These are phyloP conservation scores for Pseudodiploospora longispora DNA, from an alignment of 2,329 filamentous ascomycete genomes.

Conservation along the genomic window DNA sequence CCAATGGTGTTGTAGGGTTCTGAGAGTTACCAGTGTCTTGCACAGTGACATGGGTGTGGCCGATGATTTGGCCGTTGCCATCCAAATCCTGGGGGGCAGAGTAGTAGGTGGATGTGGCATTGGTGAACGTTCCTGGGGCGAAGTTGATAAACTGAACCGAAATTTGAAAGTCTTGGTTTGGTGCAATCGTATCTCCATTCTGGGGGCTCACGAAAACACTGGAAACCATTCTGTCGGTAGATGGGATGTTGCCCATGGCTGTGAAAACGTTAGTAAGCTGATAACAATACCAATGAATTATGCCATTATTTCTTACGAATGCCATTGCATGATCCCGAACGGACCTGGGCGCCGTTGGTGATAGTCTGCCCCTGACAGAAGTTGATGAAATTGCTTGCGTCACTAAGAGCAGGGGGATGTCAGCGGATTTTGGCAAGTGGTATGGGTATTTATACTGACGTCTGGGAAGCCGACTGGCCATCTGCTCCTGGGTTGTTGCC, in stretches of 20 bases:
- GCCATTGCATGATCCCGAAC: constrained; percentile 55
- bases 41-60: constrained; percentile 52
- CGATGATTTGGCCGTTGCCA: constrained; percentile 41
- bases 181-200: constrained; percentile 39
- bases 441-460: constrained; percentile 31
- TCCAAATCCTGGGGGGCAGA: constrained; percentile 48
- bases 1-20: constrained; percentile 43
- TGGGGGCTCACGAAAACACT: constrained; percentile 45
- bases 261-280: background rate
- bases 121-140: constrained; percentile 51
- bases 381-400: constrained; percentile 55
- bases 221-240: constrained; percentile 48
- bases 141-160: constrained; percentile 46
- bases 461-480: constrained; percentile 44
- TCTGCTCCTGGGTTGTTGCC: constrained; percentile 36
- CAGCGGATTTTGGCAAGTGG: background rate
- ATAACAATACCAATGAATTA: background rate
- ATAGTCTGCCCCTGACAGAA: constrained; percentile 46
- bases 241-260: constrained; percentile 55
- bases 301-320: constrained; percentile 39
- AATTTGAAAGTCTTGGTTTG: constrained; percentile 44
- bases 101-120: constrained; percentile 53
- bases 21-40: constrained; percentile 45
- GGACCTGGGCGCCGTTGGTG: constrained; percentile 53
- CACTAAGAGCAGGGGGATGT: constrained; percentile 29